Conservation (phyloP, 306 rosid species). For the Cucumis hystrix region DNA sequence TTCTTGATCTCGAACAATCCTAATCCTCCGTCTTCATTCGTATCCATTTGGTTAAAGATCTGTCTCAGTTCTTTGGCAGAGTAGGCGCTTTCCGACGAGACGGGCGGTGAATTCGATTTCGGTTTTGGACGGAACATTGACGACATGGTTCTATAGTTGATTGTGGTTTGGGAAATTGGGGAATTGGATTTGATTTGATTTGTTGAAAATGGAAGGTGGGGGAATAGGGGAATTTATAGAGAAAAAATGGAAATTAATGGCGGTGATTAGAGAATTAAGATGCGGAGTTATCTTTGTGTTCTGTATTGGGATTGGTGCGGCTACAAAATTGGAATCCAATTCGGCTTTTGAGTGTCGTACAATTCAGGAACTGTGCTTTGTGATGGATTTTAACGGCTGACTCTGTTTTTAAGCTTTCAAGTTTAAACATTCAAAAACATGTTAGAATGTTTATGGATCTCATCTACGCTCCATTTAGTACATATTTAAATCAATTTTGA, state of each 20-base stretch:
- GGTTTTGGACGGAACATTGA: not conserved
- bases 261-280: not conserved
- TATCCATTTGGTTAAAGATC: slow-evolving; percentile 4
- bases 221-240: not conserved
- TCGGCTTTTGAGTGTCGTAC: not conserved
- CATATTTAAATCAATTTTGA: no score
- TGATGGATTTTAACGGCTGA: no score
- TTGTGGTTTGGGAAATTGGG: not conserved
- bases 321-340: not conserved
- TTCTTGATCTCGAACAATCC: slow-evolving; percentile 10
- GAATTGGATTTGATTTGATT: not conserved
- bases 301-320: not conserved
- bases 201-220: not conserved
- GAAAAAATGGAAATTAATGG: not conserved
- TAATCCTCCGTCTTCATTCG: slow-evolving; percentile 9
- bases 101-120: not conserved
- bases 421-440: no score
- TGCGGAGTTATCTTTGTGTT: not conserved
- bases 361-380: not conserved
- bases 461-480: no score
- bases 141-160: not conserved
- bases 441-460: no score
- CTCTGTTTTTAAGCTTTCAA: no score
- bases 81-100: not conserved
- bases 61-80: not conserved